phyloP scores from a whole-genome alignment of 371 early-diverging fungal genomes.

The Rhizopus delemar region DNA sequence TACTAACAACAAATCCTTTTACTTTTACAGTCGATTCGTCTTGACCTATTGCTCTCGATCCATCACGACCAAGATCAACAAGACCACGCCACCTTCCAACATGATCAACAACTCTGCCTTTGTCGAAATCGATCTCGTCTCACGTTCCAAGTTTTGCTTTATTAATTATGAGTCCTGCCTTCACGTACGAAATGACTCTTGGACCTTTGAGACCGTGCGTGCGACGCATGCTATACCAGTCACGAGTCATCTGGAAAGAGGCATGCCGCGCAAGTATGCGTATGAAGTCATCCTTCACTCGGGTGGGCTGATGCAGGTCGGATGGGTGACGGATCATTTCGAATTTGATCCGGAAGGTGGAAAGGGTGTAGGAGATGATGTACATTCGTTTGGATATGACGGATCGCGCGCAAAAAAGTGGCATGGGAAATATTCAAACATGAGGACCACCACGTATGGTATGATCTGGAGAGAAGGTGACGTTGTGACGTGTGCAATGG shows the following conservation, averaged over 20 bases:
- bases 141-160: slow-evolving; percentile 37
- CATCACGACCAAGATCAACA: slow-evolving; percentile 1
- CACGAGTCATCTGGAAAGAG: neutral
- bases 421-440: slow-evolving; percentile 54
- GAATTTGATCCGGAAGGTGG: slow-evolving; percentile 70
- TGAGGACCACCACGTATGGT: slow-evolving; percentile 52
- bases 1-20: slow-evolving; percentile 26
- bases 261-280: slow-evolving; percentile 44
- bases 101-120: slow-evolving; percentile 20
- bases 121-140: slow-evolving; percentile 35
- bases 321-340: slow-evolving; percentile 62
- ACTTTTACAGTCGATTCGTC: slow-evolving; percentile 41
- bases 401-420: slow-evolving; percentile 68
- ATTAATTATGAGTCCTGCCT: slow-evolving; percentile 36
- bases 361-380: slow-evolving; percentile 73
- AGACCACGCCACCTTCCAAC: neutral
- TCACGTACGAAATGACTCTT: slow-evolving; percentile 50
- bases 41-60: slow-evolving; percentile 32
- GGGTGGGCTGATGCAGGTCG: slow-evolving; percentile 71
- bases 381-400: slow-evolving; percentile 70
- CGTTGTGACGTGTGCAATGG: slow-evolving; percentile 62
- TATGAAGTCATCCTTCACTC: slow-evolving; percentile 65
- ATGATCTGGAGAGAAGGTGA: slow-evolving; percentile 62
- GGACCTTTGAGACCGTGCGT: slow-evolving; percentile 75
- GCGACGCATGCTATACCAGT: slow-evolving; percentile 41